Conservation (phyloP, 345 rosid species). For the Brassica carinata region DNA sequence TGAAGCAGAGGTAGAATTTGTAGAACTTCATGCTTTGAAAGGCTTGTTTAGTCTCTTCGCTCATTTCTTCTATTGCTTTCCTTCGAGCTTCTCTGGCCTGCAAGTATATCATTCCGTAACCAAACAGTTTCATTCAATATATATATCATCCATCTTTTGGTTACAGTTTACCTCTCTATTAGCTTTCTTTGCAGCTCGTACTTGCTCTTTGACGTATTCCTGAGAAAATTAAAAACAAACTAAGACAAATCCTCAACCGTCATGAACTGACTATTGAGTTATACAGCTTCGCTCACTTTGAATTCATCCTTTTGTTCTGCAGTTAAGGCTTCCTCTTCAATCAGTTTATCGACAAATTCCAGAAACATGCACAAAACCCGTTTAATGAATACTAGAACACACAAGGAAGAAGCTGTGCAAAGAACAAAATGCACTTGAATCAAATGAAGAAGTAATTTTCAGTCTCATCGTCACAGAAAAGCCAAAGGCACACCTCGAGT, state of each 20-base stretch:
- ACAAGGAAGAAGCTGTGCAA: not conserved
- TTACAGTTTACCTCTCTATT: constrained; percentile 65
- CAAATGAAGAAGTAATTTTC: not conserved
- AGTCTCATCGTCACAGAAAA: constrained; percentile 2
- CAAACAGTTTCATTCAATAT: constrained; percentile 6
- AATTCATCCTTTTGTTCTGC: constrained; percentile 89
- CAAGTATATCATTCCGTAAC: constrained; percentile 17
- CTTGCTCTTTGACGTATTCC: constrained; percentile 83
- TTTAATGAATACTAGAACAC: constrained; percentile 2
- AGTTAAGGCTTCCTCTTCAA: constrained; percentile 64
- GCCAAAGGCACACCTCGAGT: constrained; percentile 62
- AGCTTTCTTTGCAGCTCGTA: constrained; percentile 84
- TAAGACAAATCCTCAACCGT: constrained; percentile 1
- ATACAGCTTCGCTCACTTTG: constrained; percentile 49
- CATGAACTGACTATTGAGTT: constrained; percentile 4
- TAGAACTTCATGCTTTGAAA: constrained; percentile 76
- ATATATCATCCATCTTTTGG: not conserved
- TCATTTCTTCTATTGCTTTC: constrained; percentile 82
- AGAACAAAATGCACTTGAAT: not conserved
- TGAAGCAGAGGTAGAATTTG: constrained; percentile 78
- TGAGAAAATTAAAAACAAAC: constrained; percentile 25
- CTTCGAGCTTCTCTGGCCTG: constrained; percentile 90
- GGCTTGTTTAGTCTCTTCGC: constrained; percentile 65
- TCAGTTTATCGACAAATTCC: constrained; percentile 71
- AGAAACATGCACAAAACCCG: constrained; percentile 26